phyloP scores from a whole-genome alignment of 768 basidiomycete genomes.

The Pleurotus citrinopileatus region DNA sequence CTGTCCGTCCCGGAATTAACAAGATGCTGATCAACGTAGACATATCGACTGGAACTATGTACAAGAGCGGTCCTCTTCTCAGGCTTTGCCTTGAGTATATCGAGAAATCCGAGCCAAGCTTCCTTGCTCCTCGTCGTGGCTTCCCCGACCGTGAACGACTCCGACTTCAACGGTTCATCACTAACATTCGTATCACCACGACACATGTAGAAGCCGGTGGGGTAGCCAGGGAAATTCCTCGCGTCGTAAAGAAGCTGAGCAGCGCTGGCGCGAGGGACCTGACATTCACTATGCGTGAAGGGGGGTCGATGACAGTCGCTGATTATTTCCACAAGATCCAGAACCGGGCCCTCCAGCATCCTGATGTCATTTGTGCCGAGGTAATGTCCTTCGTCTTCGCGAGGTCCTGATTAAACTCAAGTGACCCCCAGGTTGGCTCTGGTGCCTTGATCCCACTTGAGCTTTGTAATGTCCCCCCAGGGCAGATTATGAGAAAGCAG shows the following conservation, averaged over 20 bases:
- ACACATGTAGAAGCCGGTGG: conserved; percentile 31
- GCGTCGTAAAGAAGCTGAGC: conserved; percentile 63
- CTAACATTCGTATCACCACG: conserved; percentile 49
- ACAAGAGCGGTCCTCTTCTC: conserved; percentile 54
- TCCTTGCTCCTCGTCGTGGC: conserved; percentile 36
- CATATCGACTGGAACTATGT: conserved; percentile 73
- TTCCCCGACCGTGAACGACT: conserved; percentile 57
- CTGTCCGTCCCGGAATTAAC: conserved; percentile 60
- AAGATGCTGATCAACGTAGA: conserved; percentile 66
- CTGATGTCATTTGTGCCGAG: conserved; percentile 67
- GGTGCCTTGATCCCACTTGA: conserved; percentile 65
- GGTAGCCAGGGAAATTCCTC: conserved; percentile 34
- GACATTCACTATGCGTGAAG: conserved; percentile 57
- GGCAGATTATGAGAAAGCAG: conserved; percentile 73
- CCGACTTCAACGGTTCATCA: conserved; percentile 52
- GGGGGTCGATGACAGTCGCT: conserved; percentile 53
- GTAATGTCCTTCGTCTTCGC: conserved; percentile 31
- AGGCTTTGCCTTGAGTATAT: conserved; percentile 51
- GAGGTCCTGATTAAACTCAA: background rate
- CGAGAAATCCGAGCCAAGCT: conserved; percentile 26
- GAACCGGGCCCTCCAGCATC: conserved; percentile 53
- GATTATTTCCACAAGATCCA: conserved; percentile 54
- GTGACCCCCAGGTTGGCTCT: conserved; percentile 47
- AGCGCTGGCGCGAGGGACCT: conserved; percentile 48
- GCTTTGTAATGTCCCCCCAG: conserved; percentile 52